Evolutionary conservation across 129 eudicot genomes (phyloP), one percentile per base, ranked within the genome.

Genomic region (Helichrysum umbraculigerum): DNA sequence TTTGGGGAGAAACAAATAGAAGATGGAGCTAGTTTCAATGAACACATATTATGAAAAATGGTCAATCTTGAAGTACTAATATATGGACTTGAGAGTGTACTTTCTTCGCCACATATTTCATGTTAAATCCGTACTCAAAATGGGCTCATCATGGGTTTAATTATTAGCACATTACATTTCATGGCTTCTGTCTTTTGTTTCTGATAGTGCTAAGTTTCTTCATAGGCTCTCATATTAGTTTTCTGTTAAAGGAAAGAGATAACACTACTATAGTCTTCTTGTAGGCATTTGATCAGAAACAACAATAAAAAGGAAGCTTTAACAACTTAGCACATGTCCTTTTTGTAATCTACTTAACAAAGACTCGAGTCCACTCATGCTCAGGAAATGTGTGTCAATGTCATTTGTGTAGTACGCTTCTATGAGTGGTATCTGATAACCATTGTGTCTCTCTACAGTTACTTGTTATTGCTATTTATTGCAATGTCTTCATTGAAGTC

Each of bases 401-500:
- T 76, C 65, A 19, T 51, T 15, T 76, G 65, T 76, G 73, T 22
- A 50, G 73, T 76, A 35, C 28, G 11, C 65, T 28, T 76, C 29
- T 77, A n/a, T 10, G 22, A 57, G 68, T 35, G 57, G 11, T 1
- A 63, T 51, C 21, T 71, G 60, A 72, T 32, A 12, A 35, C 42
- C 62, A 20, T 62, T 39, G 16, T 64, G 73, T 29, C 6, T n/a
- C 0, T 79, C 21, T 65, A 65, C 61, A 79, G 78, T 68, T 56
- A 19, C 57, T 72, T 11, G 33, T 17, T 71, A 41, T 51, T 73
- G 70, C 42, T 39, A 16, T 70, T 19, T 17, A 42, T 58, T 25
- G 68, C 75, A 70, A 93, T 93, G 98, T 79, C 84, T 72, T 80
- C 86, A 42, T 79, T 93, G 52, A 79, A 77, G 71, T 71, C 88